phyloP scores from a whole-genome alignment of 352 stramenopile species.

The Globisporangium abappressorium region DNA sequence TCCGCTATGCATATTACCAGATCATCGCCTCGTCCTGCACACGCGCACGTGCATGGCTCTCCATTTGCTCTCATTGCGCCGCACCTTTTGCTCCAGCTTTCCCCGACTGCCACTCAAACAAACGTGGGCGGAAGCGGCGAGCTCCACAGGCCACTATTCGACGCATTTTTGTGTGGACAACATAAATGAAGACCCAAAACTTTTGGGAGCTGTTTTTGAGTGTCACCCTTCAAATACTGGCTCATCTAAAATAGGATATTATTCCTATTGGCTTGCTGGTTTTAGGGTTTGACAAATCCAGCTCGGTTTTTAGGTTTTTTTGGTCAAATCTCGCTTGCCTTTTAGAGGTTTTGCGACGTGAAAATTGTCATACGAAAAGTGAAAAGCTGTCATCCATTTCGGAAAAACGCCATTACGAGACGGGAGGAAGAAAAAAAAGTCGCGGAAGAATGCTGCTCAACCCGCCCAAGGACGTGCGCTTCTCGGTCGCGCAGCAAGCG shows the following conservation, averaged over 20 bases:
- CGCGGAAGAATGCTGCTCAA: constrained; percentile 7
- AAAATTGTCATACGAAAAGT: too few species aligned
- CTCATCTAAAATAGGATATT: too few species aligned
- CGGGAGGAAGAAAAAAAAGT: neutral
- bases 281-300: too few species aligned
- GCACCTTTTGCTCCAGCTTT: constrained; percentile 9
- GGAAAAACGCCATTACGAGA: neutral
- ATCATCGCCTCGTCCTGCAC: neutral
- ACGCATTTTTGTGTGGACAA: neutral
- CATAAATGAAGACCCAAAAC: too few species aligned
- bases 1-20: neutral
- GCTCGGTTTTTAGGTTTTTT: too few species aligned
- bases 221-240: too few species aligned
- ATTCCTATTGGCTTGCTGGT: too few species aligned
- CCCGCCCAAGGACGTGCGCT: constrained; percentile 19
- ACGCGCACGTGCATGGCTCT: too few species aligned
- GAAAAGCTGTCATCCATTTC: too few species aligned
- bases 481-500: constrained; percentile 35
- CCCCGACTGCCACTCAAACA: constrained; percentile 12
- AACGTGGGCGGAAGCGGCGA: neutral
- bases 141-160: constrained; percentile 2
- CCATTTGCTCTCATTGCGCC: neutral
- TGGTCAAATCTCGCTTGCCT: too few species aligned
- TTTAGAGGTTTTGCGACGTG: too few species aligned
- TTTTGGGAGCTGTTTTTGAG: too few species aligned